Evolutionary conservation across 129 eudicot genomes (phyloP).

Genomic region (Saussurea involucrata): DNA sequence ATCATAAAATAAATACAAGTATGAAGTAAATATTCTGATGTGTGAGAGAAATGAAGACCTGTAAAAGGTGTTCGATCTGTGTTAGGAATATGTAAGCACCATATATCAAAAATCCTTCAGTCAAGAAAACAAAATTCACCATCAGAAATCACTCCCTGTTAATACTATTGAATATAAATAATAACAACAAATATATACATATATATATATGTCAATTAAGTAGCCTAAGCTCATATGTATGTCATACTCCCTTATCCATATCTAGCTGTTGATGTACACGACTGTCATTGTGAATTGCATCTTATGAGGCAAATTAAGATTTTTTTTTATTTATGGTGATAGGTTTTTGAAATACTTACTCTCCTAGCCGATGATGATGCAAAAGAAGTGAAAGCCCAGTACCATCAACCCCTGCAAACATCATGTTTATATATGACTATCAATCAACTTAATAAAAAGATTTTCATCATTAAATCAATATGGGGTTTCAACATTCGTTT

Average conservation of each 20-base stretch:
- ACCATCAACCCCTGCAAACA: constrained; percentile 59
- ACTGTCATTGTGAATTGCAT: background rate
- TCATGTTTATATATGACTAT: background rate
- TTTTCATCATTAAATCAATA: too few species aligned
- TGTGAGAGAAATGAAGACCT: constrained; percentile 36
- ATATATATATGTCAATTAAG: background rate
- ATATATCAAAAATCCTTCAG: constrained; percentile 60
- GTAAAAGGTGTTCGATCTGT: constrained; percentile 60
- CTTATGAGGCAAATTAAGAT: too few species aligned
- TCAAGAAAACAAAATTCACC: background rate
- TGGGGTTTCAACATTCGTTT: too few species aligned
- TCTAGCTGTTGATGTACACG: background rate
- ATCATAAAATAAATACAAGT: background rate
- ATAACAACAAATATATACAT: too few species aligned
- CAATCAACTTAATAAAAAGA: too few species aligned
- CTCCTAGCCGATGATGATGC: constrained; percentile 60
- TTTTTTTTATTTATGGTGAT: too few species aligned
- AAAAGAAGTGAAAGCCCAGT: constrained; percentile 58
- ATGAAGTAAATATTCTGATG: background rate
- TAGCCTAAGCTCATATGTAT: background rate
- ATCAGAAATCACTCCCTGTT: background rate
- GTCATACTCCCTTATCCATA: background rate
- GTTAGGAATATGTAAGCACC: constrained; percentile 78
- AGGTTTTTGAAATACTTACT: constrained; percentile 32
- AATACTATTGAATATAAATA: background rate